Conservation (phyloP, 2,329 filamentous ascomycete genomes). For the Microascus cirrosus region DNA sequence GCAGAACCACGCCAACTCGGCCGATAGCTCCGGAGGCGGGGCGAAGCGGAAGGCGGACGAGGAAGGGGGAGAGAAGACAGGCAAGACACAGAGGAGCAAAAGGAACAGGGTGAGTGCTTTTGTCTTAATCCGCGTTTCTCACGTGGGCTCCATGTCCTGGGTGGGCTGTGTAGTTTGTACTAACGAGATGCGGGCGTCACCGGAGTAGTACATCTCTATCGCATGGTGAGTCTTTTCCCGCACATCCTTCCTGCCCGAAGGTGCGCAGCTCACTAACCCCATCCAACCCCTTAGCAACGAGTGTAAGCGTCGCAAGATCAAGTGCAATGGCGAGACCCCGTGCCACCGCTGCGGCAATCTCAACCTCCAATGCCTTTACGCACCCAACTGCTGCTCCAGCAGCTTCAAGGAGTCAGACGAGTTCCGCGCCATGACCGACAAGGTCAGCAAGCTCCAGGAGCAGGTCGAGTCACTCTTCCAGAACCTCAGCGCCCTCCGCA, state of each 20-base stretch:
- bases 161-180: background rate
- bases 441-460: conserved; percentile 67
- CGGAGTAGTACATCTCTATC: conserved; percentile 45
- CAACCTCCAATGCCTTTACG: conserved; percentile 54
- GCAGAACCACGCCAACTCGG: conserved; percentile 3
- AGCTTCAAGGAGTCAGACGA: conserved; percentile 90
- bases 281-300: conserved; percentile 44
- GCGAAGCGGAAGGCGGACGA: conserved; percentile 21
- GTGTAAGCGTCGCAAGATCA: conserved; percentile 65
- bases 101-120: conserved; percentile 40
- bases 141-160: background rate
- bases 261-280: background rate
- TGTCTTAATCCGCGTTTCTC: background rate
- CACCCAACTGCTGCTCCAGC: conserved; percentile 57
- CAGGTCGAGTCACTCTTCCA: conserved; percentile 71
- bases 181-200: background rate
- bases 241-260: background rate
- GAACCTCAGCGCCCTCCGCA: conserved; percentile 38
- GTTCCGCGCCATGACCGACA: conserved; percentile 68
- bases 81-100: conserved; percentile 47
- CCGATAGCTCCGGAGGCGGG: background rate
- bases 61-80: conserved; percentile 11
- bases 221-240: conserved; percentile 36
- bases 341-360: conserved; percentile 60
- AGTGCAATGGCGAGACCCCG: conserved; percentile 60